Conservation (phyloP, 306 rosid species). For the Quercus alba region DNA sequence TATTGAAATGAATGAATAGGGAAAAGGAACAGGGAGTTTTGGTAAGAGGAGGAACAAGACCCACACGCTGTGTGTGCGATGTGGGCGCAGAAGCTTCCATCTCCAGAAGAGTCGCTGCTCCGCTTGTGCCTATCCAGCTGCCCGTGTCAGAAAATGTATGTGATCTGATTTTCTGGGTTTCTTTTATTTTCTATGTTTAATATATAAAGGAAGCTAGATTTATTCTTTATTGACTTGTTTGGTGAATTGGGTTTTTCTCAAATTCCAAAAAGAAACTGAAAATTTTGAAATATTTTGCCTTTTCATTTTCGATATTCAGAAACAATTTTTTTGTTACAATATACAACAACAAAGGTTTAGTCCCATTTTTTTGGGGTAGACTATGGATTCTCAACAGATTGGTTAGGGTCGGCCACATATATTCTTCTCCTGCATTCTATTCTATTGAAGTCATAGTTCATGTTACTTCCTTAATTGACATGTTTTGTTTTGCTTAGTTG, state of each 20-base stretch:
- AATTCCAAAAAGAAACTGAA: not conserved
- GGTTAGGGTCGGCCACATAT: no score
- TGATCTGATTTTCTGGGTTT: not conserved
- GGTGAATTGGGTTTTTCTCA: not conserved
- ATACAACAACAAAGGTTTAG: no score
- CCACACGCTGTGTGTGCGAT: conserved; percentile 58
- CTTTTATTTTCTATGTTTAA: not conserved
- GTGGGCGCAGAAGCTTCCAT: conserved; percentile 69
- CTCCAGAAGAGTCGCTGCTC: conserved; percentile 65
- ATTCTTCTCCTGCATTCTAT: no score
- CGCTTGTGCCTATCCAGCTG: conserved; percentile 62
- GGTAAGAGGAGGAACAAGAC: conserved; percentile 79
- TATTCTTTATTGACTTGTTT: not conserved
- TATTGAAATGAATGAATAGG: conserved; percentile 20
- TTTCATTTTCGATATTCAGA: not conserved
- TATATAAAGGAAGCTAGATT: not conserved
- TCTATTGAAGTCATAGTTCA: no score
- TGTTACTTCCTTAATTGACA: no score
- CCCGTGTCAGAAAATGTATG: conserved; percentile 50
- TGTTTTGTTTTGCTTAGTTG: not conserved
- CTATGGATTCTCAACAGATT: no score
- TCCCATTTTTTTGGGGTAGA: no score
- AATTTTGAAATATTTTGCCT: not conserved
- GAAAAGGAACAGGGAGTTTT: conserved; percentile 62
- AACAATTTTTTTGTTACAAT: no score